Percentiles rank a stretch among this genome's conserved stretches.
phyloP scores from a whole-genome alignment of 768 basidiomycete species.

The Boletales sp. region DNA sequence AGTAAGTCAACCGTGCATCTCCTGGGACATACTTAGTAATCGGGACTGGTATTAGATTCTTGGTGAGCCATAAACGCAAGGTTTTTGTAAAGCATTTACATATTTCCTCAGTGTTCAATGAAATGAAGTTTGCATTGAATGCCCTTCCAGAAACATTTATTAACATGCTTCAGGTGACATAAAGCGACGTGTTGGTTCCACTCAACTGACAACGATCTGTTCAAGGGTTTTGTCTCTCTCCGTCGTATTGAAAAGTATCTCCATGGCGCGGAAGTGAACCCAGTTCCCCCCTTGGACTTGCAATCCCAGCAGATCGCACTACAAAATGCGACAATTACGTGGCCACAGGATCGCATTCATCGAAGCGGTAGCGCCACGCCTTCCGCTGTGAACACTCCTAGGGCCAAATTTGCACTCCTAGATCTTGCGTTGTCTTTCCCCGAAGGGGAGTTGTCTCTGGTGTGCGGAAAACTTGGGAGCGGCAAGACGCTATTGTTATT shows the following conservation, averaged over 20 bases:
- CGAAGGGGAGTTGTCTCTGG: conserved; percentile 68
- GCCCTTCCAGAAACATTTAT: conserved; percentile 90
- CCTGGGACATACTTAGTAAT: not conserved
- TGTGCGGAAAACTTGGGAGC: conserved; percentile 87
- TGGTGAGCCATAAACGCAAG: conserved; percentile 25
- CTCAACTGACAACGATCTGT: not conserved
- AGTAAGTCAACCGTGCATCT: conserved; percentile 31
- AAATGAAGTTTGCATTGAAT: conserved; percentile 85
- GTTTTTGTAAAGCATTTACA: conserved; percentile 1
- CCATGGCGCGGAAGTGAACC: conserved; percentile 63
- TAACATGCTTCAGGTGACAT: conserved; percentile 72
- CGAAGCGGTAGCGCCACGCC: conserved; percentile 43
- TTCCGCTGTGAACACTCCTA: conserved; percentile 68
- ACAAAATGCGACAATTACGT: conserved; percentile 84
- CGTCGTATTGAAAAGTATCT: conserved; percentile 92
- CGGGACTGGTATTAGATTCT: conserved; percentile 32
- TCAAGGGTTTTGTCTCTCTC: conserved; percentile 73
- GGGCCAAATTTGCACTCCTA: conserved; percentile 73
- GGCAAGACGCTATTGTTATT: conserved; percentile 86
- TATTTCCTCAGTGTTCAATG: conserved; percentile 61
- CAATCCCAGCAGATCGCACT: conserved; percentile 65
- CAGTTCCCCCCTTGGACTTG: conserved; percentile 53
- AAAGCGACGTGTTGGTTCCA: not conserved
- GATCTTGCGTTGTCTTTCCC: conserved; percentile 80
- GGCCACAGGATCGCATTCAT: conserved; percentile 72